These are phyloP conservation scores for Didymella arachidicola DNA, from an alignment of 2,329 filamentous ascomycete genomes.

Conservation along the genomic window DNA sequence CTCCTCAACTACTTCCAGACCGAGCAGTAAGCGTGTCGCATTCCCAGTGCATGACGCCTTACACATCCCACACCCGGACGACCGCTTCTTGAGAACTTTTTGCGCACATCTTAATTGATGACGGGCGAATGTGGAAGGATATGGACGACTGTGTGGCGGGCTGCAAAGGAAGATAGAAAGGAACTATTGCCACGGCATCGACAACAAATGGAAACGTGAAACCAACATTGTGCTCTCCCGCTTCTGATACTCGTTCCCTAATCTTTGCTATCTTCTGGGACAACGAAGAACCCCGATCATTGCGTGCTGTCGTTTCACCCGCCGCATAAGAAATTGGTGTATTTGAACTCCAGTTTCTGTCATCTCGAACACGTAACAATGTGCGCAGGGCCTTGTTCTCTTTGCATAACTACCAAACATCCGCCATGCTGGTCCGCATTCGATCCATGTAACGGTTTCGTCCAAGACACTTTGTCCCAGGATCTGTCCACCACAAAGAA, in stretches of 20 bases:
- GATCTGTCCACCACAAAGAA: too few relatives aligned
- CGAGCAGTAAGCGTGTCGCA: slow-evolving; percentile 58
- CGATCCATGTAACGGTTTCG: too few relatives aligned
- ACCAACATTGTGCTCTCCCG: slow-evolving; percentile 5
- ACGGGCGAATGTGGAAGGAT: slow-evolving; percentile 7
- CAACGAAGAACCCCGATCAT: too few relatives aligned
- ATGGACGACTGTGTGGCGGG: slow-evolving; percentile 7
- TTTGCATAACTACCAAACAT: too few relatives aligned
- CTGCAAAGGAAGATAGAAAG: slow-evolving; percentile 21
- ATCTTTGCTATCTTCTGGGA: not conserved
- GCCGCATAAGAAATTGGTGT: too few relatives aligned
- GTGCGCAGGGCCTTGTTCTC: too few relatives aligned
- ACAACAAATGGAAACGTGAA: slow-evolving; percentile 20
- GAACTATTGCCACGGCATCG: slow-evolving; percentile 17
- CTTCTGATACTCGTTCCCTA: not conserved
- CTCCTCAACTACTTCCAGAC: slow-evolving; percentile 99
- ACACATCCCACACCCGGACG: slow-evolving; percentile 10
- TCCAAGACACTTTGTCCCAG: too few relatives aligned
- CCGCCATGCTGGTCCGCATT: too few relatives aligned
- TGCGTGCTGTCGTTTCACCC: too few relatives aligned
- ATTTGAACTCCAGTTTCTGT: too few relatives aligned
- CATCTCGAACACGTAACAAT: too few relatives aligned
- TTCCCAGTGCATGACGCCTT: slow-evolving; percentile 12
- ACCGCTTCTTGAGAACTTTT: slow-evolving; percentile 8
- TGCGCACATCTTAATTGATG: slow-evolving; percentile 21